A percentile compares a stretch with the other conserved stretches of the same genome.
Conservation (phyloP, 768 basidiomycete genomes). For the Pisolithus microcarpus region DNA sequence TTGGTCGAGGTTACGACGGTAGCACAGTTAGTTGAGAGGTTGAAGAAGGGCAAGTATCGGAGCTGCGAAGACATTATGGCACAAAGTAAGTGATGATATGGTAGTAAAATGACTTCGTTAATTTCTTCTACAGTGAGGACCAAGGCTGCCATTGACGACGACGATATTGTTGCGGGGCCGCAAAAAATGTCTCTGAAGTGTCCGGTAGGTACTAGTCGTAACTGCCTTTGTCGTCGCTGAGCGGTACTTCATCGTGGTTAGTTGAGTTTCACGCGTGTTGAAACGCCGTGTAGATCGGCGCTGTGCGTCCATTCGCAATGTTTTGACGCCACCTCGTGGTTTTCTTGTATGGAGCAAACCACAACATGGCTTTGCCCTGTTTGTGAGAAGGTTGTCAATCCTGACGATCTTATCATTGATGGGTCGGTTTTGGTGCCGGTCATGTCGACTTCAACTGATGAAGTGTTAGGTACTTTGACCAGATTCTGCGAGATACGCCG, state of each 20-base stretch:
- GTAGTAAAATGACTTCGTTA: background rate
- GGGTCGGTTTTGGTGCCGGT: constrained; percentile 47
- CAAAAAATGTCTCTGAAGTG: constrained; percentile 91
- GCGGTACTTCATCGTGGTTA: constrained; percentile 14
- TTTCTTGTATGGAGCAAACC: constrained; percentile 90
- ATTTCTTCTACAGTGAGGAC: constrained; percentile 40
- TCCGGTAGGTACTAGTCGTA: constrained; percentile 55
- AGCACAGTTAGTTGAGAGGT: constrained; percentile 56
- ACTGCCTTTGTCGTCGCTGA: background rate
- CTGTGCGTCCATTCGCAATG: constrained; percentile 88
- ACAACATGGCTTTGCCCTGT: constrained; percentile 95
- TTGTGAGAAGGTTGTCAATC: constrained; percentile 72
- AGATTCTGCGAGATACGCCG: constrained; percentile 70
- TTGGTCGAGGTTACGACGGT: constrained; percentile 75
- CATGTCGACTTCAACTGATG: background rate
- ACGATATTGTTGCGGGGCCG: constrained; percentile 86
- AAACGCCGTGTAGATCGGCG: constrained; percentile 78
- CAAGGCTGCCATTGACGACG: constrained; percentile 58
- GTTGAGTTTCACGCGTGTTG: constrained; percentile 85
- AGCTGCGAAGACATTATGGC: constrained; percentile 56
- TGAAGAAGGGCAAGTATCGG: constrained; percentile 62
- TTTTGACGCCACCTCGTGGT: constrained; percentile 94
- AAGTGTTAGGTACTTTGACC: constrained; percentile 69
- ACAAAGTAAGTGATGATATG: constrained; percentile 46
- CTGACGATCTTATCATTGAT: constrained; percentile 84